Evolutionary conservation across 108 stramenopile genomes (phyloP), one percentile per base, ranked within the genome.

Genomic region (Fragilaria crotonensis): DNA sequence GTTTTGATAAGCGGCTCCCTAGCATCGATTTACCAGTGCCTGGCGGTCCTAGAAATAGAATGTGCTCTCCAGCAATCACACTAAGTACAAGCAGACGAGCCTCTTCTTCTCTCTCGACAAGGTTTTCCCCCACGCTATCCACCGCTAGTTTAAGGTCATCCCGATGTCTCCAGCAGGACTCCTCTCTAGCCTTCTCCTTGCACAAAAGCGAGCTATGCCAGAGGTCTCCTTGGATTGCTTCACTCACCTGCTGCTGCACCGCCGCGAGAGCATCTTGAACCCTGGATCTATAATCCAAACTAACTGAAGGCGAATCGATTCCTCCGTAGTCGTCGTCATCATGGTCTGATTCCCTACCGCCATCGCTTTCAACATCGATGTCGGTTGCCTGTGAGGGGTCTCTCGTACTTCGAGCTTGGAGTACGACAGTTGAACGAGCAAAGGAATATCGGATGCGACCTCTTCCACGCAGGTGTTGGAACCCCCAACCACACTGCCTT

Each of bases 91-190:
- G 78, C 21, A 89, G 73, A 26, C 70, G 64, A 25, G 81, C 60
- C 44, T 89, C 81, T 58, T 70, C 77, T 18, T 73, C 66, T 56
- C 87, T 45, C 70, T 89, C 87, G 11, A 89, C 75, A 28, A 89
- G 66, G 4, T 77, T 83, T n/a, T 70, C 62, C 49, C 63, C 66
- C 4, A 89, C 64, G 17, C 29, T 69, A 0, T 54, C 48, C 33
- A 88, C 63, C 2, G 83, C 74, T 4, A 57, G 64, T 25, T 65
- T 50, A 0, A 83, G 55, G 2, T 73, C 28, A 33, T 69, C 31
- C 22, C 58, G 52, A 22, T 66, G 56, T 25, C 25, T 59, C 57
- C 70, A 60, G 25, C 68, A 66, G 14, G 57, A 70, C 0, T 32
- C 33, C 20, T 57, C 67, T 56, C 32, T 41, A 9, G 62, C 44